Percentiles rank a stretch among this genome's conserved stretches.
phyloP scores from a whole-genome alignment of 768 basidiomycete species.

The Holtermannia corniformis region DNA sequence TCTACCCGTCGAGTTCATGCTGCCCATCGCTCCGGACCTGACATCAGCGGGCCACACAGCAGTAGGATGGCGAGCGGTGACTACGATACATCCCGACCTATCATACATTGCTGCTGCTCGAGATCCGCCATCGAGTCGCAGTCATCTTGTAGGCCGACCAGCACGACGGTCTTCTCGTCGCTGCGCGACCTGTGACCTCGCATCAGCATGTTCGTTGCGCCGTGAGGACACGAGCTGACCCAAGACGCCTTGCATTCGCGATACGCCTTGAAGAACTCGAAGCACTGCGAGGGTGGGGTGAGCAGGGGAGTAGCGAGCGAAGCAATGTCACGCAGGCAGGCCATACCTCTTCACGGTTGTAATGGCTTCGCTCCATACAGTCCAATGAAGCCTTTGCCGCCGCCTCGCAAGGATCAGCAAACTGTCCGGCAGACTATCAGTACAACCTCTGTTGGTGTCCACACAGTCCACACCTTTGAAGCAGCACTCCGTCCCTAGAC shows the following conservation, averaged over 20 bases:
- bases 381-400: constrained; percentile 35
- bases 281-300: no score
- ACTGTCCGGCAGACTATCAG: constrained; percentile 20
- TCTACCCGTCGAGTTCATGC: no score
- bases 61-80: no score
- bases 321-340: neutral
- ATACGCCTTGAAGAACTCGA: constrained; percentile 25
- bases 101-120: no score
- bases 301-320: neutral
- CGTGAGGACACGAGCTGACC: constrained; percentile 17
- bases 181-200: constrained; percentile 21
- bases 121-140: no score
- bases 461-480: constrained; percentile 8
- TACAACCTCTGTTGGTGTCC: neutral
- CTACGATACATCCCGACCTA: no score
- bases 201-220: neutral
- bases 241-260: constrained; percentile 40
- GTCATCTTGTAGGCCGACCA: neutral
- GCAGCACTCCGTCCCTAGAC: constrained; percentile 11
- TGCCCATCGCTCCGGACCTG: no score
- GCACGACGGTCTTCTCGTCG: constrained; percentile 28
- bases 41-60: no score
- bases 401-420: constrained; percentile 39
- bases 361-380: constrained; percentile 39
- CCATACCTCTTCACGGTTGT: constrained; percentile 39